A percentile compares a stretch with the other conserved stretches of the same genome.
Conservation (phyloP, 2,329 filamentous ascomycete genomes). For the Aspergillus glaucus region DNA sequence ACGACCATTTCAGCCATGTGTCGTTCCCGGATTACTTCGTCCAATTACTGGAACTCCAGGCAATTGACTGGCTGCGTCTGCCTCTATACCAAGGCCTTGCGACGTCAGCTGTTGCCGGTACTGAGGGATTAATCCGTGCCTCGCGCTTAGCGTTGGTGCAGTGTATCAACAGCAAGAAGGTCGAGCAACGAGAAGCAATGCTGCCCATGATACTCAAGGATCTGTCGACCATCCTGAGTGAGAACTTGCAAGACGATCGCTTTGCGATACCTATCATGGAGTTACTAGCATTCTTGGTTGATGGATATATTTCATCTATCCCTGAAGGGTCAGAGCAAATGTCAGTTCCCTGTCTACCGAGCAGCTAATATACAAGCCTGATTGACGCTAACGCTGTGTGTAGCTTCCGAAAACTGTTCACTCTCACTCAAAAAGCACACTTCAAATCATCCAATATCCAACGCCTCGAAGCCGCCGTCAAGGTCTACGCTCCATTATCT, state of each 20-base stretch:
- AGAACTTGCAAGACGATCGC: conserved; percentile 57
- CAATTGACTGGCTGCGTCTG: conserved; percentile 30
- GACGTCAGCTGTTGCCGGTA: conserved; percentile 40
- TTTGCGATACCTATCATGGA: conserved; percentile 71
- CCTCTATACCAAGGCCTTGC: conserved; percentile 38
- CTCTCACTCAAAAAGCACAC: conserved; percentile 68
- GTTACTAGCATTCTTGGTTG: conserved; percentile 68
- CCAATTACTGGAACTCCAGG: conserved; percentile 34
- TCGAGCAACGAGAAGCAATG: conserved; percentile 29
- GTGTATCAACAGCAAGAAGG: conserved; percentile 22
- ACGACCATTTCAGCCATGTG: conserved; percentile 40
- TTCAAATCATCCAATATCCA: conserved; percentile 77
- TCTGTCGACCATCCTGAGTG: conserved; percentile 50
- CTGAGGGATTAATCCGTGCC: conserved; percentile 39
- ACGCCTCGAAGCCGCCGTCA: conserved; percentile 73
- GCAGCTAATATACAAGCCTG: not conserved
- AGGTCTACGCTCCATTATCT: conserved; percentile 68
- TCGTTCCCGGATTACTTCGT: conserved; percentile 39
- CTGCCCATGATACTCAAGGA: conserved; percentile 45
- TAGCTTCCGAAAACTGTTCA: conserved; percentile 58
- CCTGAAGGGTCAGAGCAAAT: conserved; percentile 41
- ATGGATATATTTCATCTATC: conserved; percentile 43
- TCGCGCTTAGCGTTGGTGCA: conserved; percentile 36
- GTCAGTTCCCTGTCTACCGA: conserved; percentile 10
- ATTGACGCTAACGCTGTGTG: conserved; percentile 4